Evolutionary conservation across 2,329 filamentous ascomycete species (phyloP).

Genomic region (Incumbomyces lentus): DNA sequence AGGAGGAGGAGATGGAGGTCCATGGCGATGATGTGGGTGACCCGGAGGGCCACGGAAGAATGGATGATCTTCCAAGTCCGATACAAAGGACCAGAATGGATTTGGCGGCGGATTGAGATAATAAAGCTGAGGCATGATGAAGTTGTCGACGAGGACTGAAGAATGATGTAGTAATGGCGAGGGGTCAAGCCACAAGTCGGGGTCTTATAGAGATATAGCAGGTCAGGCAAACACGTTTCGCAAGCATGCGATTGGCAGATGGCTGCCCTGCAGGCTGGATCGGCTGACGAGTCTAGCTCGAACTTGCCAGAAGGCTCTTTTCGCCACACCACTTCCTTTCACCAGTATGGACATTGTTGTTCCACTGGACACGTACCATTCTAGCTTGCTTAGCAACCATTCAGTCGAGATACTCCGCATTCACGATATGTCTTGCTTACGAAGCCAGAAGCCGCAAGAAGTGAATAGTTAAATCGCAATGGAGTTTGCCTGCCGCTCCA

Average conservation of each 20-base stretch:
- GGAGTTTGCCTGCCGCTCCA: too few species aligned
- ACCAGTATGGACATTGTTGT: too few species aligned
- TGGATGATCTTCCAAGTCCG: slow-evolving; percentile 40
- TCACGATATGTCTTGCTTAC: too few species aligned
- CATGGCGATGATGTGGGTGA: slow-evolving; percentile 24
- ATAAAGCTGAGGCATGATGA: slow-evolving; percentile 43
- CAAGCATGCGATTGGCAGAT: background rate
- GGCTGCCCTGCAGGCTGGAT: slow-evolving; percentile 5
- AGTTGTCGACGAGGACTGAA: background rate
- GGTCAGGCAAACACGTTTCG: slow-evolving; percentile 7
- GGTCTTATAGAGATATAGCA: slow-evolving; percentile 4
- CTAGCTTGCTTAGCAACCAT: too few species aligned
- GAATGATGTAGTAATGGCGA: background rate
- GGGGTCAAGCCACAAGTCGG: slow-evolving; percentile 5
- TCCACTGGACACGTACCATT: too few species aligned
- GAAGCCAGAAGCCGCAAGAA: too few species aligned
- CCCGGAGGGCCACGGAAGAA: slow-evolving; percentile 30
- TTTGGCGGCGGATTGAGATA: slow-evolving; percentile 32
- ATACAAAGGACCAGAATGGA: slow-evolving; percentile 48
- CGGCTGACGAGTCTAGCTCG: slow-evolving; percentile 4
- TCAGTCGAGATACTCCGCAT: too few species aligned
- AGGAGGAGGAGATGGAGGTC: slow-evolving; percentile 28
- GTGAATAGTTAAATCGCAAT: too few species aligned
- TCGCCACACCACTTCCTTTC: background rate
- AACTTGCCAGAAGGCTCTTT: slow-evolving; percentile 6